Base-by-base conservation (phyloP, 108 stramenopile species). In the Fistulifera solaris region DNA sequence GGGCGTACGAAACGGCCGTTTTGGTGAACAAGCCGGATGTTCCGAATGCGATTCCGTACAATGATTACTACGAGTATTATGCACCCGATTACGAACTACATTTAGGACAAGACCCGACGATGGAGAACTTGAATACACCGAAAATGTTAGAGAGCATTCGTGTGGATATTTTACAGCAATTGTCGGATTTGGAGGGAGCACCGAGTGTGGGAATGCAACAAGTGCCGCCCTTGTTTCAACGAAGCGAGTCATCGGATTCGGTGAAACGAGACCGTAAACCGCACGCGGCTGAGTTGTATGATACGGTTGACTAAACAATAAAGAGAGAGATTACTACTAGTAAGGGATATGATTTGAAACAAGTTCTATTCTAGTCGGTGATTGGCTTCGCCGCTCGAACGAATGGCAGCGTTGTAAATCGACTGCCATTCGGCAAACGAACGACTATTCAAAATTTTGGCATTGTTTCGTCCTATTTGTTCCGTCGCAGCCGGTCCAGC, bases 61-160 rank as follows among this genome's bases (percentile, higher is more conserved):
- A 98, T 75, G 96, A 99, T 62, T 99, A 98, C 78, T 96, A 80
- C 75, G 97, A 99, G 71, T 99, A 98, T 72, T 99, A 90, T 74
- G 91, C 94, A 1, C 99, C 99, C 6, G 95, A 97, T 61, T 98
- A 82, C 71, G 85, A 95, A 67, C 71, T 99, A 48, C 99, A 99
- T 70, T 62, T 99, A 44, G 80, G 76, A 14, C 87, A 87, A n/a
- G 75, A 89, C 27, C 63, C 65, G 13, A 59, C 67, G 54, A 61
- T 68, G 71, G 95, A 95, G 57, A 95, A 98, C 67, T 56, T 76
- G 48, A 98, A 98, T 68, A 72, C 78, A 10, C 61, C 66, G 17
- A 71, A 78, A 57, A 77, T 73, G 19, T 39, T 89, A 28, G 76
- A 83, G 13, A 48, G 62, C 27, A 79, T 89, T n/a, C 59, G 80